Evolutionary conservation across 2,329 filamentous ascomycete species (phyloP).

Genomic region (Trichoderma arundinaceum): DNA sequence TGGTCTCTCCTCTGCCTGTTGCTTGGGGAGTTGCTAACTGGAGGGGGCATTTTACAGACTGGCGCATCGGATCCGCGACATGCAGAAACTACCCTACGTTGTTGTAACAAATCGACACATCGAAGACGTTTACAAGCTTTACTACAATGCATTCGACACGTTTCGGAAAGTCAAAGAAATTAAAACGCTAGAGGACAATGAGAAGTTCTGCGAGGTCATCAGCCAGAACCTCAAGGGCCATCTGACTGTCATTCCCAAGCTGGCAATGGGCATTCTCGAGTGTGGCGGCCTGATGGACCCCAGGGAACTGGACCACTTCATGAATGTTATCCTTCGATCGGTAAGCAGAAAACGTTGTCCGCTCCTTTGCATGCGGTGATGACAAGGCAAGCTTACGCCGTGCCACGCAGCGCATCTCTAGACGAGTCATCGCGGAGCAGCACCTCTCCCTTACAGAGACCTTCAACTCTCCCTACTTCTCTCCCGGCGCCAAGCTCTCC

Average conservation of each 20-base stretch:
- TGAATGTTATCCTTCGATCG: slow-evolving; percentile 90
- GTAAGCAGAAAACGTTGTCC: slow-evolving; percentile 54
- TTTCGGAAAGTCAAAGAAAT: slow-evolving; percentile 86
- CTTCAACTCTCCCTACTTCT: slow-evolving; percentile 89
- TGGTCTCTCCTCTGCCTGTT: background rate
- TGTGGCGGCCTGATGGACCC: slow-evolving; percentile 82
- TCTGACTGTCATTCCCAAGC: slow-evolving; percentile 88
- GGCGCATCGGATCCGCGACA: slow-evolving; percentile 92
- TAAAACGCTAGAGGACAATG: slow-evolving; percentile 86
- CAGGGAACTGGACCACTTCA: slow-evolving; percentile 86
- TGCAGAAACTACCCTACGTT: slow-evolving; percentile 94
- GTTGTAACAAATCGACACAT: slow-evolving; percentile 96
- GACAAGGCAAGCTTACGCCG: background rate
- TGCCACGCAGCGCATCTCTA: slow-evolving; percentile 76
- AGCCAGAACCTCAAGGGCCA: slow-evolving; percentile 83
- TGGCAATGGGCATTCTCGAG: slow-evolving; percentile 93
- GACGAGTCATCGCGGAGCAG: slow-evolving; percentile 95
- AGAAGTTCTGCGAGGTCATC: slow-evolving; percentile 80
- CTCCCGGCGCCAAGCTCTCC: slow-evolving; percentile 74
- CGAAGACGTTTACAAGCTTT: slow-evolving; percentile 92
- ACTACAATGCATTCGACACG: slow-evolving; percentile 94
- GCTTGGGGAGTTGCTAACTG: background rate
- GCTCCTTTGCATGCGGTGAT: too few species aligned
- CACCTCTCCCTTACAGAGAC: slow-evolving; percentile 94
- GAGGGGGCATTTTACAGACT: slow-evolving; percentile 59